Conservation (phyloP, 345 rosid genomes). For the Acer campestre region DNA sequence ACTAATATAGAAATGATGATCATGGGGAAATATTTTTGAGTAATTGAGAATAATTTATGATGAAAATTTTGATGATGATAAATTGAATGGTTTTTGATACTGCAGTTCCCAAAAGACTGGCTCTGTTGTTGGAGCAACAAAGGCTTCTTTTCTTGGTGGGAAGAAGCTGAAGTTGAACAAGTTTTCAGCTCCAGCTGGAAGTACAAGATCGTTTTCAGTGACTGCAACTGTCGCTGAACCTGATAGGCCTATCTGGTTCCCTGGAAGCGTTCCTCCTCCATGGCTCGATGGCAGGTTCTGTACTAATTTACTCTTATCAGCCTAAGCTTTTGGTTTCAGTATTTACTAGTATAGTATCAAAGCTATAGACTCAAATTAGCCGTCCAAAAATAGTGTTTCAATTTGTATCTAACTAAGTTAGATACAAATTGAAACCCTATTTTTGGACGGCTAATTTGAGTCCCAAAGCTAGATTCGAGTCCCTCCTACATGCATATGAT, state of each 20-base stretch:
- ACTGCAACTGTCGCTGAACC: conserved; percentile 78
- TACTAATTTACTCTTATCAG: background rate
- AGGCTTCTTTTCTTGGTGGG: conserved; percentile 68
- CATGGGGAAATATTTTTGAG: conserved; percentile 4
- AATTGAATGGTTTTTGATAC: background rate
- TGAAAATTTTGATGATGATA: background rate
- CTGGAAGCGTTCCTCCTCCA: conserved; percentile 94
- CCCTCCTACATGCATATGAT: too few species aligned
- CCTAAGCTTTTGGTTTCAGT: too few species aligned
- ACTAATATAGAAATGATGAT: background rate
- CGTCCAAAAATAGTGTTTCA: too few species aligned
- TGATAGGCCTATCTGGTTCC: conserved; percentile 95
- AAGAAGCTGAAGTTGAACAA: conserved; percentile 64
- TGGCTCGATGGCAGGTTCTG: conserved; percentile 92
- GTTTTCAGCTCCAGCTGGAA: conserved; percentile 27
- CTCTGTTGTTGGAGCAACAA: conserved; percentile 45
- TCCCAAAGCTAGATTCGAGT: too few species aligned
- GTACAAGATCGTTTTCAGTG: conserved; percentile 41
- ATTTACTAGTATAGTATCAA: too few species aligned
- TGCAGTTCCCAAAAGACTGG: conserved; percentile 66
- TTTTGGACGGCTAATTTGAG: too few species aligned
- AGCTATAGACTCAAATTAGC: too few species aligned
- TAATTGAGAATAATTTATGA: background rate
- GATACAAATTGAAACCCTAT: too few species aligned
- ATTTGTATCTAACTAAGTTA: too few species aligned